phyloP scores from a whole-genome alignment of 371 early-diverging fungal species.

The Catenaria anguillulae region DNA sequence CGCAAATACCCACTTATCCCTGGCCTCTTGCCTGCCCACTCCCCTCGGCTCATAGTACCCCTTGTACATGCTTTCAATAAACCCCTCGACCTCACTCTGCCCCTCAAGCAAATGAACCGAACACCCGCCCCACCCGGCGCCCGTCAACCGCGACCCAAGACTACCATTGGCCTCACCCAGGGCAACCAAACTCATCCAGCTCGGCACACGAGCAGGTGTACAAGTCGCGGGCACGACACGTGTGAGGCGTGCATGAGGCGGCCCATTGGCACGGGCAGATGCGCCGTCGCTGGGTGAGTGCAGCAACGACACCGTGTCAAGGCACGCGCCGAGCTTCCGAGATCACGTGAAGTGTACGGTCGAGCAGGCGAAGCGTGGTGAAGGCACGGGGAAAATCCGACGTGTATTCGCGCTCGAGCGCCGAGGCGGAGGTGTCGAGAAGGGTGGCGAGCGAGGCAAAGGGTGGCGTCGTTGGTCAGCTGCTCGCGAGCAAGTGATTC shows the following conservation, averaged over 20 bases:
- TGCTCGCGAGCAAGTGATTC: no score
- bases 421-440: conserved; percentile 34
- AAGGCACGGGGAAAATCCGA: conserved; percentile 37
- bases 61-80: not conserved
- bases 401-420: conserved; percentile 31
- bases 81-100: not conserved
- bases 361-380: conserved; percentile 56
- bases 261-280: conserved; percentile 37
- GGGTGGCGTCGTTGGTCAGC: conserved; percentile 29
- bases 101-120: conserved; percentile 59
- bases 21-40: not conserved
- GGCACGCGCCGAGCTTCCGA: conserved; percentile 70
- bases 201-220: conserved; percentile 83
- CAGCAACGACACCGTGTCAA: conserved; percentile 24
- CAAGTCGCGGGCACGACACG: conserved; percentile 51
- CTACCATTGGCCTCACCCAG: conserved; percentile 40
- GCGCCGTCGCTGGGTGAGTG: conserved; percentile 14
- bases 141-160: conserved; percentile 67
- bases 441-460: no score
- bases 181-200: conserved; percentile 56
- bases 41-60: not conserved
- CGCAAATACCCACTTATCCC: not conserved
- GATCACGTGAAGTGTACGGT: conserved; percentile 69
- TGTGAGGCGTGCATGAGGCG: conserved; percentile 82
- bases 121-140: conserved; percentile 95